Base-by-base conservation (phyloP, 1,284 basidiomycete genomes). In the Boletus putidus region DNA sequence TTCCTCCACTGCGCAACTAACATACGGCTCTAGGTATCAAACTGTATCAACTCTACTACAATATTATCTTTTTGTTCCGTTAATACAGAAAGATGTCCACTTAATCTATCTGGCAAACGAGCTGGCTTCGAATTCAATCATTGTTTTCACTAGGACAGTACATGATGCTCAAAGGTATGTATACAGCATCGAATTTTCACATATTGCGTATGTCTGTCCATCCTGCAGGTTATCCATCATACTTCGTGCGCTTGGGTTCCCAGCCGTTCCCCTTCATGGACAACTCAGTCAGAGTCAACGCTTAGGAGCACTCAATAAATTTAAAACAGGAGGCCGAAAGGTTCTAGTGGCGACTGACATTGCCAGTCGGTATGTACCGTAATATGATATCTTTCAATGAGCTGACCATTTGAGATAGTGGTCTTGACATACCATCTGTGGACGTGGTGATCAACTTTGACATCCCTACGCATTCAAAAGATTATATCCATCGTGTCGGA, bases 391-490 rank as follows among this genome's bases (percentile, higher is more conserved):
- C 43, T 42, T 53, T 59, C 42, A 39, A 21, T 54, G 57, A 36
- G 47, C 49, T 50, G 46, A 64, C 53, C 21, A 46, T 57, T 31
- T 54, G 45, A 55, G 35, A 33, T 62, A 91, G 93, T 68, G 97
- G 97, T 72, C 81, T 99, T 35, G 97, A 99, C 76, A 98, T 99
- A 60, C 96, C 96, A 7, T 87, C 91, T 20, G 97, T 99, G 29
- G 97, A 99, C 71, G 79, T 96, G 42, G 96, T 99, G 53, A 93
- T 99, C 77, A 99, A 99, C 76, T 99, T 94, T 74, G 96, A 99
- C 74, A 92, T 98, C 62, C 97, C 97, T 1, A 94, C 94, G 9
- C 94, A 99, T 74, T 98, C 96, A 31, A 99, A 99, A 79, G 97
- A 99, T 75, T 99, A 99, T 75, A 98, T 99, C 58, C 97, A 99